Evolutionary conservation across 768 basidiomycete species (phyloP).

Genomic region (Strobilomyces confusus): DNA sequence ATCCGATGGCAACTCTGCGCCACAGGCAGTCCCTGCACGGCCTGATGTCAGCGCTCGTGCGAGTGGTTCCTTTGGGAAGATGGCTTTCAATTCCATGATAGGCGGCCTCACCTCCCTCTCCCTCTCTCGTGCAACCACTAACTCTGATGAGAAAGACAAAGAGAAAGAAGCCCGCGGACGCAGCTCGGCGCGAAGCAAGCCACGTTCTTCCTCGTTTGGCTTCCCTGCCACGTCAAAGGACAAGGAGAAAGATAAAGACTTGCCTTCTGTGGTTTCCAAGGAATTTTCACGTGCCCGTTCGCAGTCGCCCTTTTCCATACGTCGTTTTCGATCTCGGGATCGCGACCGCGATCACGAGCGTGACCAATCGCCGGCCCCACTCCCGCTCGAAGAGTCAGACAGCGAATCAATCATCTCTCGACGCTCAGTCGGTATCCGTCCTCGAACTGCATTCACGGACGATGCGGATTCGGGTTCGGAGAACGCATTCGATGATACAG

Average conservation of each 20-base stretch:
- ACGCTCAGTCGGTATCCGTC: slow-evolving; percentile 42
- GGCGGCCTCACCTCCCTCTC: slow-evolving; percentile 63
- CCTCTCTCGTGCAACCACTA: slow-evolving; percentile 50
- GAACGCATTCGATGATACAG: slow-evolving; percentile 42
- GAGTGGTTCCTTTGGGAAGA: slow-evolving; percentile 55
- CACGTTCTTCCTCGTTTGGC: slow-evolving; percentile 49
- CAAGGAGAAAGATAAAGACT: slow-evolving; percentile 32
- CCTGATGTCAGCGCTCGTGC: slow-evolving; percentile 35
- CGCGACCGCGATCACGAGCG: slow-evolving; percentile 42
- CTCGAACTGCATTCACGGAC: slow-evolving; percentile 60
- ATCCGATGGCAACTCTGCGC: slow-evolving; percentile 8
- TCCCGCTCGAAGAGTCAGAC: slow-evolving; percentile 55
- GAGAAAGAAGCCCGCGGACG: slow-evolving; percentile 53
- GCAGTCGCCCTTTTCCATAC: slow-evolving; percentile 75
- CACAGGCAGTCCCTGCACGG: slow-evolving; percentile 18
- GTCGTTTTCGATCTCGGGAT: slow-evolving; percentile 57
- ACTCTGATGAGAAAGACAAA: slow-evolving; percentile 36
- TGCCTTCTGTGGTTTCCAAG: slow-evolving; percentile 41
- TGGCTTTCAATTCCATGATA: slow-evolving; percentile 67
- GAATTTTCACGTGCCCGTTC: slow-evolving; percentile 63
- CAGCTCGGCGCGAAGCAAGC: slow-evolving; percentile 39
- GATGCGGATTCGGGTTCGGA: slow-evolving; percentile 67
- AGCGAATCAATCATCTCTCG: slow-evolving; percentile 35
- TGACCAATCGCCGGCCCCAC: slow-evolving; percentile 53
- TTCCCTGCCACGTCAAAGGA: slow-evolving; percentile 33